A percentile compares a stretch with the other conserved stretches of the same genome.
These are phyloP conservation scores for Leucogyrophana mollusca DNA, from an alignment of 768 basidiomycete genomes.

Conservation along the genomic window DNA sequence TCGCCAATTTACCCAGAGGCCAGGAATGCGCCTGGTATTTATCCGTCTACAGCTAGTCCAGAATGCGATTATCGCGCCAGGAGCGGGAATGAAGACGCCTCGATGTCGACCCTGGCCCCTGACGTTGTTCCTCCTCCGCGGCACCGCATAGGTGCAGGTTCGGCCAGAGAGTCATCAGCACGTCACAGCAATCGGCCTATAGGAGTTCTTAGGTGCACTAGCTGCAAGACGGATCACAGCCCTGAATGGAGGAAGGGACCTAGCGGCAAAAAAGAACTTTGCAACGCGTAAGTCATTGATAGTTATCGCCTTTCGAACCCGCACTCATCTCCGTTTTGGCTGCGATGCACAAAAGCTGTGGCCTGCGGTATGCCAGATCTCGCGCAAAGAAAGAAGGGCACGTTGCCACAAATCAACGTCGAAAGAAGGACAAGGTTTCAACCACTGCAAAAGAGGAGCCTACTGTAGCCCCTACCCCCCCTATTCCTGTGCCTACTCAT, in stretches of 20 bases:
- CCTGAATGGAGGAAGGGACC: constrained; percentile 94
- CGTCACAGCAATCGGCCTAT: constrained; percentile 62
- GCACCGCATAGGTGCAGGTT: constrained; percentile 53
- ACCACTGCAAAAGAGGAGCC: constrained; percentile 27
- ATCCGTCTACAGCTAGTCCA: constrained; percentile 38
- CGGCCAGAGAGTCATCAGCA: constrained; percentile 45
- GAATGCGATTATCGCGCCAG: constrained; percentile 36
- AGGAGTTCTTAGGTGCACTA: constrained; percentile 72
- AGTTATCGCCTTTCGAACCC: constrained; percentile 8
- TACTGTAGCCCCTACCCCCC: constrained; percentile 23
- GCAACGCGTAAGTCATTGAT: constrained; percentile 75
- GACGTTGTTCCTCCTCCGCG: constrained; percentile 58
- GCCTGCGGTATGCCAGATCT: constrained; percentile 82
- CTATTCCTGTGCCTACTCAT: constrained; percentile 45
- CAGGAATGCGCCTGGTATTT: constrained; percentile 33
- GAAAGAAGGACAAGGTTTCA: constrained; percentile 57
- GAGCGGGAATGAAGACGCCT: constrained; percentile 29
- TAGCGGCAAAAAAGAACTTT: constrained; percentile 86
- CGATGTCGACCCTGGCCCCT: constrained; percentile 23
- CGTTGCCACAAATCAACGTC: constrained; percentile 46
- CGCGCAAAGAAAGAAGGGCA: constrained; percentile 86
- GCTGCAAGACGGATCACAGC: constrained; percentile 78
- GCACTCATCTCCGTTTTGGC: constrained; percentile 20
- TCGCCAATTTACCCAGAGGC: constrained; percentile 24
- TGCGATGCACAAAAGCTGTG: constrained; percentile 54